Evolutionary conservation across 257 asterid genomes (phyloP).

Genomic region (Dorcoceras hygrometricum): DNA sequence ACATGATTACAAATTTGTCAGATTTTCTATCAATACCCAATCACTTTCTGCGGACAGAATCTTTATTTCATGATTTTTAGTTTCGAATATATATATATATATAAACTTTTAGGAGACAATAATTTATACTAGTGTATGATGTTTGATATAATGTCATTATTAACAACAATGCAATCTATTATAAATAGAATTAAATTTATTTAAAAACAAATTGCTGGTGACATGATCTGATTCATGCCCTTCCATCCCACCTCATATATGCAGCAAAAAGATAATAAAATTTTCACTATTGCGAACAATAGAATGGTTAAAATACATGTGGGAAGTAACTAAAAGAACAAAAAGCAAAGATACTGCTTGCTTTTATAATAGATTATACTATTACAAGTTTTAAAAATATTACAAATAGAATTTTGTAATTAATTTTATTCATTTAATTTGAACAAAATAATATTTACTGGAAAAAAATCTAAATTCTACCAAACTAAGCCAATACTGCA

Average conservation of each 20-base stretch:
- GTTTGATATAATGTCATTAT: too few relatives aligned
- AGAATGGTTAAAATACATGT: too few relatives aligned
- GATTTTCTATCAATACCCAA: not conserved
- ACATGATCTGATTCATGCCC: not conserved
- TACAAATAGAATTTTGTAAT: not conserved
- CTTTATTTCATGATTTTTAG: slow-evolving; percentile 14
- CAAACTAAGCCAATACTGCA: too few relatives aligned
- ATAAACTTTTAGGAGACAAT: not conserved
- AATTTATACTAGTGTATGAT: not conserved
- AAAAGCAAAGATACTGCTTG: not conserved
- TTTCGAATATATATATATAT: not conserved
- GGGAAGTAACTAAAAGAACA: not conserved
- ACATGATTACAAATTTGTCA: slow-evolving; percentile 10
- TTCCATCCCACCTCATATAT: not conserved
- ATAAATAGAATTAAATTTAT: too few relatives aligned
- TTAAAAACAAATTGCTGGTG: not conserved
- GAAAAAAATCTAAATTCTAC: not conserved
- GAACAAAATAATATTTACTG: not conserved
- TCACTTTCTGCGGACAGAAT: slow-evolving; percentile 34
- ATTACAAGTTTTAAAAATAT: not conserved
- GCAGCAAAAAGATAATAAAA: not conserved
- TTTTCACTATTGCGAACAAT: not conserved
- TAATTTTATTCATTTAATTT: too few relatives aligned
- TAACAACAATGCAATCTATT: too few relatives aligned
- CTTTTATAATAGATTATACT: too few relatives aligned